Percentiles rank a stretch among this genome's conserved stretches.
phyloP scores from a whole-genome alignment of 371 early-diverging fungal genomes.

The Phascolomyces articulosus region DNA sequence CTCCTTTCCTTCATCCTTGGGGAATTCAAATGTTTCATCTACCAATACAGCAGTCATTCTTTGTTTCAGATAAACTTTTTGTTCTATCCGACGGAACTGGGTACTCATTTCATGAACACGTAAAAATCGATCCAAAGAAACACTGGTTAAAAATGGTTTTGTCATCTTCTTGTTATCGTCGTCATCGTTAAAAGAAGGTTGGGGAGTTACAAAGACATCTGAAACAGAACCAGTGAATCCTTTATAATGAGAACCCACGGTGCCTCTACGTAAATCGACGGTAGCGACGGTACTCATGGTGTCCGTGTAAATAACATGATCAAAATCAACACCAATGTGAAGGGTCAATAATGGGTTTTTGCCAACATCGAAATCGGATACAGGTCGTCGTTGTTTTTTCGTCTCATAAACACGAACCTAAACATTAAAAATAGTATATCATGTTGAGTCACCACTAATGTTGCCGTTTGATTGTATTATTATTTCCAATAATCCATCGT shows the following conservation, averaged over 20 bases:
- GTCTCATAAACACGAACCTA: conserved; percentile 84
- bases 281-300: conserved; percentile 73
- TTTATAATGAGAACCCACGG: conserved; percentile 50
- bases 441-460: too few relatives aligned
- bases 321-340: conserved; percentile 40
- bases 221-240: conserved; percentile 77
- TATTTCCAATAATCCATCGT: neutral
- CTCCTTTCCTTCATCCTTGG: conserved; percentile 35
- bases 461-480: neutral
- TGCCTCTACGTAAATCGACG: conserved; percentile 69
- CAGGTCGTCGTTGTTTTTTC: conserved; percentile 69
- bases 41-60: conserved; percentile 70
- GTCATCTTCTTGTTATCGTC: neutral
- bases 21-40: conserved; percentile 55
- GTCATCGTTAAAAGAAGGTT: conserved; percentile 20
- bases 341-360: conserved; percentile 67
- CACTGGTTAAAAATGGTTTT: conserved; percentile 53
- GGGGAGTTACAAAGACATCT: conserved; percentile 41
- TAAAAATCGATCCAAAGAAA: conserved; percentile 78
- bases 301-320: conserved; percentile 78
- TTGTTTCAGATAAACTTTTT: conserved; percentile 85
- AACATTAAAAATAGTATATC: neutral
- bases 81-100: conserved; percentile 55
- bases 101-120: conserved; percentile 74
- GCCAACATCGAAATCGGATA: conserved; percentile 67